Evolutionary conservation across 2,329 filamentous ascomycete species (phyloP).

Genomic region (Ceratocystiopsis brevicomis): DNA sequence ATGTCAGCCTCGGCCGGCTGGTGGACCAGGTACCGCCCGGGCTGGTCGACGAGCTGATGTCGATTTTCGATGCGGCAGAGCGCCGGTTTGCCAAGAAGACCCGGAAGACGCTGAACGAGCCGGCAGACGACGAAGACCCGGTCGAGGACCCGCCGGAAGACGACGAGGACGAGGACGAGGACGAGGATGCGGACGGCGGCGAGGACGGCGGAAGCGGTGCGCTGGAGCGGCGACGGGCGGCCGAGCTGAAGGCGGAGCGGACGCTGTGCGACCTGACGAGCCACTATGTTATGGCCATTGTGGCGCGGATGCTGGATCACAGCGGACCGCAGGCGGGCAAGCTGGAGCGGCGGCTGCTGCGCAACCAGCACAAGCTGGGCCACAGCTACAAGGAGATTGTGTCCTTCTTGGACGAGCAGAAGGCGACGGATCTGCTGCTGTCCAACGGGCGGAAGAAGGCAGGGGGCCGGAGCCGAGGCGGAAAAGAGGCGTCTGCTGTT

Average conservation of each 20-base stretch:
- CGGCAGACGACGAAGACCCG: conserved; percentile 55
- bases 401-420: conserved; percentile 55
- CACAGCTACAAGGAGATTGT: conserved; percentile 73
- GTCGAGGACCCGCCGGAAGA: conserved; percentile 43
- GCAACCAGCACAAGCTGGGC: conserved; percentile 67
- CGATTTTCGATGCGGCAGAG: conserved; percentile 58
- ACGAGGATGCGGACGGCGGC: conserved; percentile 44
- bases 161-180: conserved; percentile 37
- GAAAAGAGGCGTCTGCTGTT: background rate
- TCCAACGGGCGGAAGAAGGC: conserved; percentile 21
- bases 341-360: conserved; percentile 50
- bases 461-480: conserved; percentile 9
- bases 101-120: conserved; percentile 41
- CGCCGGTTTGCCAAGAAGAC: conserved; percentile 55
- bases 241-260: conserved; percentile 62
- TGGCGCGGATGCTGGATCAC: conserved; percentile 55
- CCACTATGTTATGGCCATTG: conserved; percentile 65
- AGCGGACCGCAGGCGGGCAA: conserved; percentile 39
- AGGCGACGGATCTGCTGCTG: conserved; percentile 27
- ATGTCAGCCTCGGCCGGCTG: conserved; percentile 38
- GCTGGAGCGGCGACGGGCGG: conserved; percentile 40
- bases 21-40: conserved; percentile 49
- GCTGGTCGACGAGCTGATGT: conserved; percentile 47
- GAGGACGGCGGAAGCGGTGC: conserved; percentile 37
- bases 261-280: conserved; percentile 69